phyloP scores from a whole-genome alignment of 768 basidiomycete genomes.

The Hirschioporus abietinus region DNA sequence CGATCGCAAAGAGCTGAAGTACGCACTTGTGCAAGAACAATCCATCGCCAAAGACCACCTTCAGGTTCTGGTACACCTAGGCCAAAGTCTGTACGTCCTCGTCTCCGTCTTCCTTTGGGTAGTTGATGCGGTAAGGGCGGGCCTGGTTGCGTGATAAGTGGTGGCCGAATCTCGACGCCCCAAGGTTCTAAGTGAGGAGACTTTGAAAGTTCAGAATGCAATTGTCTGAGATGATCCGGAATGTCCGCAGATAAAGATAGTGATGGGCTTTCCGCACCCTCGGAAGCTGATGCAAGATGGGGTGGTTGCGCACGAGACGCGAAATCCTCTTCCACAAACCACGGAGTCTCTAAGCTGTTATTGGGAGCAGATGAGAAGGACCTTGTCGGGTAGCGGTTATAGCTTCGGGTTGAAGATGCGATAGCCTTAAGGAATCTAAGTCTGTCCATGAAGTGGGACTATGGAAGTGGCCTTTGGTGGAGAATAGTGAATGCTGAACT shows the following conservation, averaged over 20 bases:
- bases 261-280: constrained; percentile 21
- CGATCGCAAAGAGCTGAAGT: neutral
- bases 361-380: neutral
- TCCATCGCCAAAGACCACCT: constrained; percentile 71
- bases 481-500: no score
- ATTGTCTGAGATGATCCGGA: constrained; percentile 44
- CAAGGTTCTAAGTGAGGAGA: constrained; percentile 69
- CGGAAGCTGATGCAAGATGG: constrained; percentile 22
- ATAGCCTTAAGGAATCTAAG: neutral
- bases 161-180: constrained; percentile 47
- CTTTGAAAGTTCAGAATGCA: constrained; percentile 49
- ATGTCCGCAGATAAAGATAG: constrained; percentile 43
- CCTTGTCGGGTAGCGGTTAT: neutral
- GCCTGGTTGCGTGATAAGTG: constrained; percentile 45
- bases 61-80: constrained; percentile 49
- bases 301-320: constrained; percentile 8
- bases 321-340: constrained; percentile 60
- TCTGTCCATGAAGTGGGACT: constrained; percentile 5
- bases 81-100: constrained; percentile 64
- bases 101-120: constrained; percentile 57
- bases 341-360: constrained; percentile 32
- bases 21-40: constrained; percentile 64
- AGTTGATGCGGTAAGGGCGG: constrained; percentile 52
- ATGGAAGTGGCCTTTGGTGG: no score
- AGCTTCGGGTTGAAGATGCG: neutral